phyloP scores from a whole-genome alignment of 192 early-diverging fungal genomes.

The Coemansia sp. region DNA sequence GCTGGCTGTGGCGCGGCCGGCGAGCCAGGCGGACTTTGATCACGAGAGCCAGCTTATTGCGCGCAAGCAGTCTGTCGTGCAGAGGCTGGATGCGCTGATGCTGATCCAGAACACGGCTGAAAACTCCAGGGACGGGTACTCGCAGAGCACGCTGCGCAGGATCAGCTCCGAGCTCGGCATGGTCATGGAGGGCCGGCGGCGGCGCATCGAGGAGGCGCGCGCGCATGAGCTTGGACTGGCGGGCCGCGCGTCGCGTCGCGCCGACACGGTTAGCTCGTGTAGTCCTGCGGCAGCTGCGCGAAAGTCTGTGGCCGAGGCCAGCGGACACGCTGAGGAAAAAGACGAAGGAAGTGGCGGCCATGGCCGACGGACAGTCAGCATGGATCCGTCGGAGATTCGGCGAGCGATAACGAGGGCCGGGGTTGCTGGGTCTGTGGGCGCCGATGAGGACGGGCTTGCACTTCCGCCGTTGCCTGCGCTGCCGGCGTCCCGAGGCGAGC shows the following conservation, averaged over 20 bases:
- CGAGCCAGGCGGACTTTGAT: not conserved
- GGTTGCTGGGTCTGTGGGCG: not conserved
- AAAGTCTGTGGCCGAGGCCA: no score
- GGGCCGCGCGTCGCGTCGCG: not conserved
- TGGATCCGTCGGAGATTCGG: slow-evolving; percentile 20
- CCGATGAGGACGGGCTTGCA: not conserved
- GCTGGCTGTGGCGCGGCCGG: not conserved
- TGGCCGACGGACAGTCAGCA: slow-evolving; percentile 20
- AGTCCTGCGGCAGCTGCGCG: no score
- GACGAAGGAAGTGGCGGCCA: not conserved
- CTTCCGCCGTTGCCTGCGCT: not conserved
- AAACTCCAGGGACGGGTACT: slow-evolving; percentile 48
- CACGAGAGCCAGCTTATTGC: slow-evolving; percentile 8
- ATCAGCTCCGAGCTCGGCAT: slow-evolving; percentile 49
- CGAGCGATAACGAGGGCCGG: slow-evolving; percentile 4
- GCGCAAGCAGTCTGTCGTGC: slow-evolving; percentile 23
- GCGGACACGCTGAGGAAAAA: not conserved
- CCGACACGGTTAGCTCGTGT: not conserved
- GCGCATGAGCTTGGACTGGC: not conserved
- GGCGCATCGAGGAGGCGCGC: slow-evolving; percentile 19
- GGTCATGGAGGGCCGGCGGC: slow-evolving; percentile 27
- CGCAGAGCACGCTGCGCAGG: slow-evolving; percentile 35
- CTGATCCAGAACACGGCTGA: slow-evolving; percentile 50
- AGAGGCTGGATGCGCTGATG: slow-evolving; percentile 39
- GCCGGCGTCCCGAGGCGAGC: not conserved